phyloP scores from a whole-genome alignment of 2,329 filamentous ascomycete species.

The Talaromyces marneffei region DNA sequence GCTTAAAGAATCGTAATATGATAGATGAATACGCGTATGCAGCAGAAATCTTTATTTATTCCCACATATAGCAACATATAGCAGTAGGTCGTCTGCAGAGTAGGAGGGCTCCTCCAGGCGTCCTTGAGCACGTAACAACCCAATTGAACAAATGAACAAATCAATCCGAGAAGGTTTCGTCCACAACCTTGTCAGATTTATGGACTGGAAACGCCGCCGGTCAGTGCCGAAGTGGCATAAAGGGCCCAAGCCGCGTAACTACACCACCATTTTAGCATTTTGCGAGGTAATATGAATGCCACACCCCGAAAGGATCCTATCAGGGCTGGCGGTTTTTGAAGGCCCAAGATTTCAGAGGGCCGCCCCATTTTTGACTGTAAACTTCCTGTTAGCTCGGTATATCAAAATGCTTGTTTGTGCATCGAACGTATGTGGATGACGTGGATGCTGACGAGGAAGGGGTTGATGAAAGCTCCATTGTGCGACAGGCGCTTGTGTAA shows the following conservation, averaged over 20 bases:
- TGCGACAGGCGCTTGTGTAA: conserved; percentile 5
- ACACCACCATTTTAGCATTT: not conserved
- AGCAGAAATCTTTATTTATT: not conserved
- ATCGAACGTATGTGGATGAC: conserved; percentile 3
- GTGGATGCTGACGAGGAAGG: conserved; percentile 13
- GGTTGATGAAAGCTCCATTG: not conserved
- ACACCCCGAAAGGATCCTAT: not conserved
- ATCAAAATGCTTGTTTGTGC: not conserved
- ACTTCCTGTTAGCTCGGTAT: not conserved
- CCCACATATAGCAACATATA: conserved; percentile 2
- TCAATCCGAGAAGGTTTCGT: not conserved
- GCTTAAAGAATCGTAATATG: not conserved
- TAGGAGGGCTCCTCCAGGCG: conserved; percentile 1
- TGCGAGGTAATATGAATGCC: not conserved
- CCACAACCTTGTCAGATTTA: not conserved
- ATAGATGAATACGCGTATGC: conserved; percentile 2
- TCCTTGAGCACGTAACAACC: not conserved
- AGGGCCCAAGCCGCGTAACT: not conserved
- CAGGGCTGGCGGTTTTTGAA: not conserved
- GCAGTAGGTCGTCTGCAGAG: not conserved
- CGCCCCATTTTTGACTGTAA: not conserved
- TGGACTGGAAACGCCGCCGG: not conserved
- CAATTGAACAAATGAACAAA: not conserved
- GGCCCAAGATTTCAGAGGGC: not conserved
- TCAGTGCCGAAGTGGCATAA: not conserved